These are phyloP conservation scores for Panicum miliaceum DNA, from an alignment of 176 grass and related monocot species.

Conservation along the genomic window DNA sequence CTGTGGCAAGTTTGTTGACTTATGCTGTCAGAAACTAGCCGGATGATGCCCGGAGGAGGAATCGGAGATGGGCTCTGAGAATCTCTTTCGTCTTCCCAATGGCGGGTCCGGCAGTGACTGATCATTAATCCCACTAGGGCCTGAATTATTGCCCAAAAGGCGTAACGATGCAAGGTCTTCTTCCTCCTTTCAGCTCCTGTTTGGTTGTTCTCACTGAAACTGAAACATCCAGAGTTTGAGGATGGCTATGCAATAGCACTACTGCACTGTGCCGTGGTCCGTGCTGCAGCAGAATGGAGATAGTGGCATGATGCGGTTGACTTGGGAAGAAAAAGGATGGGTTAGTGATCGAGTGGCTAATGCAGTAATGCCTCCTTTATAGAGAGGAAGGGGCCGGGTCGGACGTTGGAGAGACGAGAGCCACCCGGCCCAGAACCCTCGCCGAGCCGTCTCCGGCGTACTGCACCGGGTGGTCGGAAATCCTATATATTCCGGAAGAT, in stretches of 20 bases:
- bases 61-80: neutral
- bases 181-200: neutral
- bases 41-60: too few species aligned
- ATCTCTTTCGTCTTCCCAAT: constrained; percentile 10
- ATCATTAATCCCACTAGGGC: constrained; percentile 28
- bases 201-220: neutral
- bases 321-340: neutral
- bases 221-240: neutral
- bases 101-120: constrained; percentile 5
- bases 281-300: neutral
- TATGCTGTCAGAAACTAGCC: neutral
- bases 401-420: too few species aligned
- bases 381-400: too few species aligned
- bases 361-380: too few species aligned
- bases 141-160: constrained; percentile 36
- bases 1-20: neutral
- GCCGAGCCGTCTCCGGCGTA: neutral
- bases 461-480: neutral
- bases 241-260: too few species aligned
- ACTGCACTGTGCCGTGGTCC: neutral
- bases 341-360: constrained; percentile 6
- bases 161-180: neutral
- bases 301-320: neutral
- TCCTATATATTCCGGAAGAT: too few species aligned
- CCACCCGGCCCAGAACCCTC: too few species aligned